phyloP scores from a whole-genome alignment of 176 grass and related monocot species.

The Aegilops umbellulata region DNA sequence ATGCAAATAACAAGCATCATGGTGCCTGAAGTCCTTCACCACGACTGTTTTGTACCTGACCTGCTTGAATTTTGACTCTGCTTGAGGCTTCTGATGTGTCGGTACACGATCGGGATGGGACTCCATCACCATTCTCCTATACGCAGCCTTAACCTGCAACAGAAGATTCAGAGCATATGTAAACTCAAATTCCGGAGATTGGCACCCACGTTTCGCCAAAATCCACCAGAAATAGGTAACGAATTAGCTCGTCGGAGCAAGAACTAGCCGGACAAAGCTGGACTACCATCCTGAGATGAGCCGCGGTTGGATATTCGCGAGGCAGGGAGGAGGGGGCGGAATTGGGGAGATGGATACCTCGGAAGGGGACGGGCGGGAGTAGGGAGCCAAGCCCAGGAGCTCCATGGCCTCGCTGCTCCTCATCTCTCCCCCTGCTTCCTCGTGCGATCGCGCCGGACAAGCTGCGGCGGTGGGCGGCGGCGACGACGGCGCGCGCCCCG shows the following conservation, averaged over 20 bases:
- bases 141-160: slow-evolving; percentile 77
- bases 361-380: slow-evolving; percentile 48
- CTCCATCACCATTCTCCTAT: slow-evolving; percentile 71
- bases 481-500: neutral
- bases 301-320: neutral
- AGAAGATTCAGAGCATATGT: neutral
- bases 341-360: slow-evolving; percentile 37
- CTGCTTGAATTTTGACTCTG: slow-evolving; percentile 80
- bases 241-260: neutral
- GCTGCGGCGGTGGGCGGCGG: neutral
- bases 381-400: slow-evolving; percentile 61
- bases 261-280: neutral
- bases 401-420: slow-evolving; percentile 64
- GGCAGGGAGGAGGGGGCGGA: neutral
- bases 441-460: neutral
- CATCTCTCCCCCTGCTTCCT: slow-evolving; percentile 31
- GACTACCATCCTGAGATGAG: neutral
- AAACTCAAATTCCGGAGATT: neutral
- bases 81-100: slow-evolving; percentile 60
- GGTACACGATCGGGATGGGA: slow-evolving; percentile 73
- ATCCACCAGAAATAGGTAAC: neutral
- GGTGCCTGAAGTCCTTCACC: neutral
- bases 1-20: neutral
- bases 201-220: neutral
- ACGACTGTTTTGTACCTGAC: slow-evolving; percentile 26